phyloP scores from a whole-genome alignment of 2,329 filamentous ascomycete genomes.

The Alternaria sp. region DNA sequence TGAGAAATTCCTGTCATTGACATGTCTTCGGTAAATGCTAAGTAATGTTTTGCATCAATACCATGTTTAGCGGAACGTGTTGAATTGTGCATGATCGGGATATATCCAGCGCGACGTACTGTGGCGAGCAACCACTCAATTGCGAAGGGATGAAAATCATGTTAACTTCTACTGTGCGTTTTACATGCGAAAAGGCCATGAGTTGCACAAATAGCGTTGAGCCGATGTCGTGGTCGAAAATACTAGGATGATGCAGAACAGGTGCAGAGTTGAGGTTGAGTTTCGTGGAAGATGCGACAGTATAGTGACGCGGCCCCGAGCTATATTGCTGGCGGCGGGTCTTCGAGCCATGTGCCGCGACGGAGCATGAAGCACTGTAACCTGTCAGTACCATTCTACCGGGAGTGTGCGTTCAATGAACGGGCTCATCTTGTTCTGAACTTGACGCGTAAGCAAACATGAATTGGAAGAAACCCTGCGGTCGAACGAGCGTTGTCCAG shows the following conservation, averaged over 20 bases:
- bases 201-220: background rate
- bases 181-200: background rate
- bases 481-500: background rate
- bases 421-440: background rate
- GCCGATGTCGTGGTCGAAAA: constrained; percentile 2
- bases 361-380: background rate
- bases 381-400: constrained; percentile 1
- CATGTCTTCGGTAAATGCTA: background rate
- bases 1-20: background rate
- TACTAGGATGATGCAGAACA: background rate
- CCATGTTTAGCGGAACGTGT: background rate
- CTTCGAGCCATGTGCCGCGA: constrained; percentile 7
- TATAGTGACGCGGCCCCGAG: background rate
- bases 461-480: background rate
- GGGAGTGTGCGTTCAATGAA: background rate
- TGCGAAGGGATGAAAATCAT: background rate
- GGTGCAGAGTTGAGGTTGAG: background rate
- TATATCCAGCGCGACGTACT: background rate
- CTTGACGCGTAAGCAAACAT: constrained; percentile 16
- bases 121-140: background rate
- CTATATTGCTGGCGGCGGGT: background rate
- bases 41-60: background rate
- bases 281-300: background rate
- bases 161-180: background rate
- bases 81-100: background rate